Evolutionary conservation across 305 asterid genomes (phyloP).

Genomic region (Solanum hybrid): DNA sequence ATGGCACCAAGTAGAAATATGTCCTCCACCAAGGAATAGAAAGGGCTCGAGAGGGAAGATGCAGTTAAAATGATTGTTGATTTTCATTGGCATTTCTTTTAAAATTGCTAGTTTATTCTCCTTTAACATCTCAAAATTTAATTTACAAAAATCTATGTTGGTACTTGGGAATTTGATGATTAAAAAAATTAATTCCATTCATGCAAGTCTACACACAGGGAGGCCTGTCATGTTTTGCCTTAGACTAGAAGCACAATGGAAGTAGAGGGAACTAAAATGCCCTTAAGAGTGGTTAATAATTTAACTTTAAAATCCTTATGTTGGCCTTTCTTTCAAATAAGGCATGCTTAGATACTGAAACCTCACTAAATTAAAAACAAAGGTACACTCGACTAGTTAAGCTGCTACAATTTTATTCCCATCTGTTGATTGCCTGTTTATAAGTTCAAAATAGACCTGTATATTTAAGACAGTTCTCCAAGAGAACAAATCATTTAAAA

Average conservation of each 20-base stretch:
- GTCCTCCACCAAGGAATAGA: neutral
- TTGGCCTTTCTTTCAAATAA: neutral
- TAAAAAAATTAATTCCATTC: neutral
- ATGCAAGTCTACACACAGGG: neutral
- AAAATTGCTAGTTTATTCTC: neutral
- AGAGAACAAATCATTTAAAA: neutral
- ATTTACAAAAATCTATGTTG: neutral
- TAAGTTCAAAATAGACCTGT: neutral
- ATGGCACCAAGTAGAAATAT: neutral
- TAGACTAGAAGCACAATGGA: constrained; percentile 1
- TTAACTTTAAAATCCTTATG: neutral
- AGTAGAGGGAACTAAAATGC: neutral
- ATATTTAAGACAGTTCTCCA: neutral
- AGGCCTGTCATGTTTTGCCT: neutral
- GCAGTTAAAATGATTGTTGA: neutral
- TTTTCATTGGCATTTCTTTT: neutral
- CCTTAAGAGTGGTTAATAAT: neutral
- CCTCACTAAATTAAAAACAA: neutral
- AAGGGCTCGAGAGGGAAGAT: neutral
- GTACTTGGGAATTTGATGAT: neutral
- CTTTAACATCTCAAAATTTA: neutral
- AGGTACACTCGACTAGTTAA: neutral
- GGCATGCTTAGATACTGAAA: neutral
- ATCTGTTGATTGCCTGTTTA: neutral
- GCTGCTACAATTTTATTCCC: neutral